A percentile compares a stretch with the other conserved stretches of the same genome.
Evolutionary conservation across 768 basidiomycete genomes (phyloP).

Genomic region (Collybia sp.): DNA sequence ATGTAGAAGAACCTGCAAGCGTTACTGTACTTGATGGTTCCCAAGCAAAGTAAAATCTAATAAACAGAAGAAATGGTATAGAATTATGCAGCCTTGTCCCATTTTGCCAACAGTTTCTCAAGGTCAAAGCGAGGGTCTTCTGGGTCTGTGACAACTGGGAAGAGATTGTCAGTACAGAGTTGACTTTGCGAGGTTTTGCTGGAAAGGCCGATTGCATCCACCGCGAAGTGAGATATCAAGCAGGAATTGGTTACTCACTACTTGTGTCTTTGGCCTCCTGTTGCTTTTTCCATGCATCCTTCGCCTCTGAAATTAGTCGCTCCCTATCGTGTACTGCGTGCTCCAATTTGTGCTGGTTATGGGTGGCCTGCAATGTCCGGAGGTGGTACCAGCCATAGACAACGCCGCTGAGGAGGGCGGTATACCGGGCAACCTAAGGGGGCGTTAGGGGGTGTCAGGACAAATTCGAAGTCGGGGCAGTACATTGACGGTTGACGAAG

Average conservation of each 20-base stretch:
- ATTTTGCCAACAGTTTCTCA: slow-evolving; percentile 79
- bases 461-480: slow-evolving; percentile 19
- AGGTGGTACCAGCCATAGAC: slow-evolving; percentile 92
- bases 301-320: slow-evolving; percentile 78
- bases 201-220: slow-evolving; percentile 1
- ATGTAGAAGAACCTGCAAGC: slow-evolving; percentile 1
- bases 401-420: slow-evolving; percentile 83
- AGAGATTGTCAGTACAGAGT: slow-evolving; percentile 8
- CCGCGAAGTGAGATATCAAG: neutral
- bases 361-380: slow-evolving; percentile 78
- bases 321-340: slow-evolving; percentile 71
- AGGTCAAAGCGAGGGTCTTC: slow-evolving; percentile 96
- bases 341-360: slow-evolving; percentile 73
- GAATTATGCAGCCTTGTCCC: slow-evolving; percentile 63
- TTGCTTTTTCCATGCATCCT: slow-evolving; percentile 87
- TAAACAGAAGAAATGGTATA: slow-evolving; percentile 12
- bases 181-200: neutral
- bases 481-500: slow-evolving; percentile 74
- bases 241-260: slow-evolving; percentile 39
- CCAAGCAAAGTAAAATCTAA: slow-evolving; percentile 10
- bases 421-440: slow-evolving; percentile 86
- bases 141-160: slow-evolving; percentile 83
- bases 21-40: slow-evolving; percentile 6
- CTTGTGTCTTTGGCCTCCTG: slow-evolving; percentile 49
- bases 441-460: slow-evolving; percentile 1